Conservation (phyloP, 768 basidiomycete genomes). For the Boletus tylopilopsis region DNA sequence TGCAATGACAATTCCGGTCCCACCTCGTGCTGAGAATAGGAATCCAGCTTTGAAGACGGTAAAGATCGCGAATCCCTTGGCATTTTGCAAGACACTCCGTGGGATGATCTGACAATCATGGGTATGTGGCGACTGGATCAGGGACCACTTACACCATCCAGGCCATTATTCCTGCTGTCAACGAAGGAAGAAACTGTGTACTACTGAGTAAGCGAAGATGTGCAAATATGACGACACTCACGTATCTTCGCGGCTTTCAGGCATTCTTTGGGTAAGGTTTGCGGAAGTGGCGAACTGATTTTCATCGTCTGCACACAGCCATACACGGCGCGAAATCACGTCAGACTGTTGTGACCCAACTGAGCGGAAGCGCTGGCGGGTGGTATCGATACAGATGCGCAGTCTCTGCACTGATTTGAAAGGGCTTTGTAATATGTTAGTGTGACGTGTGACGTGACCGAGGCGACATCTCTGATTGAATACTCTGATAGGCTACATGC, state of each 20-base stretch:
- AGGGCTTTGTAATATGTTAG: conserved; percentile 16
- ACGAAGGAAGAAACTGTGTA: conserved; percentile 78
- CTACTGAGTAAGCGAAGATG: not conserved
- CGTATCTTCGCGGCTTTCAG: conserved; percentile 85
- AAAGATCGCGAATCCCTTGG: conserved; percentile 85
- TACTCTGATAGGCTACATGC: not conserved
- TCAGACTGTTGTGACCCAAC: not conserved
- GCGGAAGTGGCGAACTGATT: conserved; percentile 47
- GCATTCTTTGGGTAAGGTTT: conserved; percentile 75
- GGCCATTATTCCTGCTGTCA: conserved; percentile 72
- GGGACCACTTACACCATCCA: conserved; percentile 61
- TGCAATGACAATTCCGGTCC: conserved; percentile 87
- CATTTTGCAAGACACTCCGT: conserved; percentile 49
- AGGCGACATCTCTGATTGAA: not conserved
- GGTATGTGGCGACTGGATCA: not conserved
- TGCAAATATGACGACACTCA: conserved; percentile 32
- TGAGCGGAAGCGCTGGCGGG: not conserved
- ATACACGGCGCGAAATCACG: not conserved
- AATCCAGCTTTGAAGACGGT: conserved; percentile 75
- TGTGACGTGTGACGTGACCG: conserved; percentile 21
- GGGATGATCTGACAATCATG: conserved; percentile 46
- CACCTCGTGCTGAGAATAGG: conserved; percentile 71
- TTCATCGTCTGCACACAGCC: conserved; percentile 35
- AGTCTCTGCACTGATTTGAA: conserved; percentile 10
- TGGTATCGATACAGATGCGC: conserved; percentile 13